Percentiles rank a stretch among this genome's conserved stretches.
phyloP scores from a whole-genome alignment of 192 early-diverging fungal genomes.

The Backusella mclennaniae region DNA sequence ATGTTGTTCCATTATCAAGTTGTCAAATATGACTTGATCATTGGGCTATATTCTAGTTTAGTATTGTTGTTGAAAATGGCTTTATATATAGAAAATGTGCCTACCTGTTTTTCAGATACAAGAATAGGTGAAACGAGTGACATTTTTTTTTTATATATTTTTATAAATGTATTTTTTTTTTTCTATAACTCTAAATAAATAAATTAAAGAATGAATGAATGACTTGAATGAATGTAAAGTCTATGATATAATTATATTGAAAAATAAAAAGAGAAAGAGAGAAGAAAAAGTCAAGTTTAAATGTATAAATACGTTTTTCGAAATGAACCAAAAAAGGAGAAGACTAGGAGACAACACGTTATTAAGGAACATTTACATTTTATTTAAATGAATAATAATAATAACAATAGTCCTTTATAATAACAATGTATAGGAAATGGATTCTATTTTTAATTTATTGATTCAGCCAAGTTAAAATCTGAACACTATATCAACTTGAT shows the following conservation, averaged over 20 bases:
- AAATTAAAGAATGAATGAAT: not conserved
- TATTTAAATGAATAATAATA: slow-evolving; percentile 1
- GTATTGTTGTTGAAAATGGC: too few species aligned
- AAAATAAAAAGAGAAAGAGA: not conserved
- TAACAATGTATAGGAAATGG: not conserved
- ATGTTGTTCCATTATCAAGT: not conserved
- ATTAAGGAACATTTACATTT: not conserved
- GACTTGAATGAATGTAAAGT: not conserved
- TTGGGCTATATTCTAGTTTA: not conserved
- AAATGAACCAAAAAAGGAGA: slow-evolving; percentile 5
- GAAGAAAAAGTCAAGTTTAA: not conserved
- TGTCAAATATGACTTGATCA: not conserved
- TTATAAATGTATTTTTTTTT: not conserved
- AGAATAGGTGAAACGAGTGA: not conserved
- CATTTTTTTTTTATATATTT: not conserved
- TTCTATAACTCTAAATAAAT: not conserved
- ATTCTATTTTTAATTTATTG: not conserved
- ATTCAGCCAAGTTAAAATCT: slow-evolving; percentile 4
- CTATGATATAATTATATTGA: not conserved
- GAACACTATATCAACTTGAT: not conserved
- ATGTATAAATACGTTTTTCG: not conserved
- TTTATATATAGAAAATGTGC: not conserved
- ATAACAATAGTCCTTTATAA: not conserved
- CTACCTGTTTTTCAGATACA: not conserved
- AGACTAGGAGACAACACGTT: slow-evolving; percentile 5